Conservation (phyloP, 371 early-diverging fungal genomes). For the Parasitella parasitica region DNA sequence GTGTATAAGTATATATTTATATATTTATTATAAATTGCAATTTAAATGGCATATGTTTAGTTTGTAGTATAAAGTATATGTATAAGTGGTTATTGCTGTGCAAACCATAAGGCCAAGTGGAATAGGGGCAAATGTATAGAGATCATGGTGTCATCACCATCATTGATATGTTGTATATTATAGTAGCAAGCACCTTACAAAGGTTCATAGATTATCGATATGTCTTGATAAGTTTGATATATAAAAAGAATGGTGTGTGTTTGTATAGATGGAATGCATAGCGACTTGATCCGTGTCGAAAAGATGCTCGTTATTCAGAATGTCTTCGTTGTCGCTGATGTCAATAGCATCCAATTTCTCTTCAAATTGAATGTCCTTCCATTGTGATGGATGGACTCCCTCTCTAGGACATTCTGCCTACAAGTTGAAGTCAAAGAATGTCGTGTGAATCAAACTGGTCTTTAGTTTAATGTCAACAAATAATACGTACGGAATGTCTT, state of each 20-base stretch:
- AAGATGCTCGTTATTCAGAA: background rate
- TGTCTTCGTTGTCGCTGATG: background rate
- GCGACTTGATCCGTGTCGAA: background rate
- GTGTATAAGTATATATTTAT: background rate
- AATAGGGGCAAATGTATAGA: background rate
- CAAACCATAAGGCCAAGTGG: no score
- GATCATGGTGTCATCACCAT: no score
- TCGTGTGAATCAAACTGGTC: no score
- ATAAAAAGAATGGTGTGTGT: background rate
- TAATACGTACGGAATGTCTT: slow-evolving; percentile 23
- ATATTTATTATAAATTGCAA: no score
- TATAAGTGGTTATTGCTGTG: background rate
- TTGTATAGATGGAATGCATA: background rate
- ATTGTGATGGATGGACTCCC: slow-evolving; percentile 32
- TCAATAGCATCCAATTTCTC: background rate
- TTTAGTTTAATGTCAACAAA: background rate
- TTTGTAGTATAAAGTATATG: no score
- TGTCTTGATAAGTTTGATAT: background rate
- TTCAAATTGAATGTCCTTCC: slow-evolving; percentile 3
- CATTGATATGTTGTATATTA: background rate
- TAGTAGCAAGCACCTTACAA: background rate
- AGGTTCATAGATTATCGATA: background rate
- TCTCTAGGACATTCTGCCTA: slow-evolving; percentile 30
- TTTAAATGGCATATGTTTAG: no score
- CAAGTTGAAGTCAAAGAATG: no score